Percentiles rank a stretch among this genome's conserved stretches.
Conservation (phyloP, 2,329 filamentous ascomycete species). For the Talaromyces atroroseus region DNA sequence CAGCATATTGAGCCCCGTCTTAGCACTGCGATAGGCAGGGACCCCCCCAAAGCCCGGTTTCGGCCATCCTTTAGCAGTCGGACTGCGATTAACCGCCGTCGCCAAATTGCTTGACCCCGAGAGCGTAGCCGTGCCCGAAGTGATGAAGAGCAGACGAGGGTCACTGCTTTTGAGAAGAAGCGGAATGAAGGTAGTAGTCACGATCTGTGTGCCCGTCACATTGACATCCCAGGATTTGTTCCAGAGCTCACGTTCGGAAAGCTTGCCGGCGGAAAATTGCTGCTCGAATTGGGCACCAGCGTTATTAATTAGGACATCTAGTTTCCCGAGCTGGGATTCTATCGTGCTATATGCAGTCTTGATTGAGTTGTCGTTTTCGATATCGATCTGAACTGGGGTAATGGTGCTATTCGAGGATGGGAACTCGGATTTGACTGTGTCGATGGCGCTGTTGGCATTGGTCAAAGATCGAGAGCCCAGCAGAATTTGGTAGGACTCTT, state of each 20-base stretch:
- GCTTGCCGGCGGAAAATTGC: background rate
- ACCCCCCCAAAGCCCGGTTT: slow-evolving; percentile 24
- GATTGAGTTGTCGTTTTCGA: slow-evolving; percentile 51
- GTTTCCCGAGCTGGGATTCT: slow-evolving; percentile 34
- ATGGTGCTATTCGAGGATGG: slow-evolving; percentile 40
- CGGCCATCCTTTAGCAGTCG: slow-evolving; percentile 36
- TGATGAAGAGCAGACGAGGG: slow-evolving; percentile 46
- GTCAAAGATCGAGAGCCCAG: slow-evolving; percentile 49
- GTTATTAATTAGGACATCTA: slow-evolving; percentile 56
- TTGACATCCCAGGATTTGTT: slow-evolving; percentile 49
- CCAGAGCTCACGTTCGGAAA: slow-evolving; percentile 34
- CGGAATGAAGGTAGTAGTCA: slow-evolving; percentile 47
- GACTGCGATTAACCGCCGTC: background rate
- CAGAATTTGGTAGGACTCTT: slow-evolving; percentile 49
- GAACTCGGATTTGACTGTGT: slow-evolving; percentile 37
- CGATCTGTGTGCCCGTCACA: slow-evolving; percentile 44
- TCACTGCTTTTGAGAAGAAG: slow-evolving; percentile 44
- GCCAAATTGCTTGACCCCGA: slow-evolving; percentile 17
- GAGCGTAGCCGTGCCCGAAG: slow-evolving; percentile 39
- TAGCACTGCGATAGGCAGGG: slow-evolving; percentile 36
- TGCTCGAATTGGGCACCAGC: slow-evolving; percentile 36
- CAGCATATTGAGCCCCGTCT: slow-evolving; percentile 47
- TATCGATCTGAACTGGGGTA: slow-evolving; percentile 48
- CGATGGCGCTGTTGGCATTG: slow-evolving; percentile 48
- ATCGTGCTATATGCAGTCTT: slow-evolving; percentile 42